Conservation (phyloP, 2,329 filamentous ascomycete genomes). For the Pseudogymnoascus sp. region DNA sequence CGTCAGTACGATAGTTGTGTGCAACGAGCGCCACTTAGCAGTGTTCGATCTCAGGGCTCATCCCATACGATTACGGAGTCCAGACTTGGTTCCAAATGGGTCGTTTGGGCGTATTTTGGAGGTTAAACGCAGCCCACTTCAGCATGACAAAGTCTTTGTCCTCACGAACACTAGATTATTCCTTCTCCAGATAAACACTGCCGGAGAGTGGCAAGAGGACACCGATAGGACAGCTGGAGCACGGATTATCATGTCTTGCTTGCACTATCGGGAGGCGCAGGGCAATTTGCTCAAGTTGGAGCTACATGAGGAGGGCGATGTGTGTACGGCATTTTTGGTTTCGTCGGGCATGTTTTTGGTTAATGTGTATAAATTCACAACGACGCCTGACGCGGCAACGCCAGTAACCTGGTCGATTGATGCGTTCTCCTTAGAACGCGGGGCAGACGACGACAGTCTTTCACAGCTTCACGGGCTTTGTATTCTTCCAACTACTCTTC, state of each 20-base stretch:
- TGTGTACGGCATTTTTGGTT: constrained; percentile 17
- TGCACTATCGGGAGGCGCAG: constrained; percentile 36
- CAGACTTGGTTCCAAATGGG: constrained; percentile 16
- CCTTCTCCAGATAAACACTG: constrained; percentile 25
- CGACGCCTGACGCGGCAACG: background rate
- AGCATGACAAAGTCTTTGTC: constrained; percentile 47
- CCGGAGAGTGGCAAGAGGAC: constrained; percentile 15
- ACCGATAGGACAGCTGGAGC: constrained; percentile 12
- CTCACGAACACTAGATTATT: constrained; percentile 38
- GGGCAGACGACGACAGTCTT: background rate
- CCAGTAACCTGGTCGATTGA: background rate
- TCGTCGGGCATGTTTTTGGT: constrained; percentile 22
- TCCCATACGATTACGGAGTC: constrained; percentile 17
- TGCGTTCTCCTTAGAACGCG: background rate
- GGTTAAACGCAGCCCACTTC: constrained; percentile 40
- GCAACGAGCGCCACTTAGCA: constrained; percentile 32
- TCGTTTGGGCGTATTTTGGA: constrained; percentile 49
- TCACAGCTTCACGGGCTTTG: background rate
- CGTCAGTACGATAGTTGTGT: constrained; percentile 39
- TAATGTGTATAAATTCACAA: constrained; percentile 24
- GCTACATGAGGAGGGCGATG: constrained; percentile 22
- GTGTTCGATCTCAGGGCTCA: constrained; percentile 24
- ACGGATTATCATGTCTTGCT: constrained; percentile 36
- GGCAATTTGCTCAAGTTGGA: constrained; percentile 36
- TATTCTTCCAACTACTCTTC: background rate